A percentile compares a stretch with the other conserved stretches of the same genome.
Conservation (phyloP, 2,329 filamentous ascomycete species). For the Sarocladium oryzae region DNA sequence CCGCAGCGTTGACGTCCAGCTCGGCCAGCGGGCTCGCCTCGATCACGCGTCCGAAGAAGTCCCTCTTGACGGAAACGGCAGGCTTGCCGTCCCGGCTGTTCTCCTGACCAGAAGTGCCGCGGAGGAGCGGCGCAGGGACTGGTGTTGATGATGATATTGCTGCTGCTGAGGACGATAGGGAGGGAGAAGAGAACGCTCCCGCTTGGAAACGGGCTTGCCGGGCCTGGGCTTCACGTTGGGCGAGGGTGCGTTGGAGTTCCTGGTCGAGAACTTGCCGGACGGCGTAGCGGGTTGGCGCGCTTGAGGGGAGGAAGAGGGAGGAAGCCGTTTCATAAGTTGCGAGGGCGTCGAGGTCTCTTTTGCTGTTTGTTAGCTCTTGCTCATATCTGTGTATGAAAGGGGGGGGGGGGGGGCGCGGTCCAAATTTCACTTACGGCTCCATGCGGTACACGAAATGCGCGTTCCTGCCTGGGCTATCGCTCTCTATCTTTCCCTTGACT, state of each 20-base stretch:
- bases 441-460: conserved; percentile 79
- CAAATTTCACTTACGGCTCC: conserved; percentile 68
- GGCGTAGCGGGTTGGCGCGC: conserved; percentile 78
- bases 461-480: conserved; percentile 51
- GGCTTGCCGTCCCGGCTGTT: conserved; percentile 26
- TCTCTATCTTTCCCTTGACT: conserved; percentile 73
- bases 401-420: neutral
- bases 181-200: too few species aligned
- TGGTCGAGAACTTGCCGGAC: conserved; percentile 90
- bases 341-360: conserved; percentile 65
- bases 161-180: too few species aligned
- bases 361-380: neutral
- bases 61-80: conserved; percentile 52
- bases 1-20: conserved; percentile 31
- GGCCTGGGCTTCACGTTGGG: conserved; percentile 58
- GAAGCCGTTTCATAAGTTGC: conserved; percentile 65
- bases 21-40: conserved; percentile 33
- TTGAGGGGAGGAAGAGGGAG: conserved; percentile 45
- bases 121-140: conserved; percentile 13
- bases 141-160: too few species aligned
- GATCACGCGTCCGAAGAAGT: conserved; percentile 80
- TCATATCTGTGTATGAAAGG: too few species aligned
- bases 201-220: conserved; percentile 59
- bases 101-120: conserved; percentile 32
- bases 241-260: conserved; percentile 71